These are phyloP conservation scores for Moniliella sp. DNA, from an alignment of 1,284 basidiomycete species.

Conservation along the genomic window DNA sequence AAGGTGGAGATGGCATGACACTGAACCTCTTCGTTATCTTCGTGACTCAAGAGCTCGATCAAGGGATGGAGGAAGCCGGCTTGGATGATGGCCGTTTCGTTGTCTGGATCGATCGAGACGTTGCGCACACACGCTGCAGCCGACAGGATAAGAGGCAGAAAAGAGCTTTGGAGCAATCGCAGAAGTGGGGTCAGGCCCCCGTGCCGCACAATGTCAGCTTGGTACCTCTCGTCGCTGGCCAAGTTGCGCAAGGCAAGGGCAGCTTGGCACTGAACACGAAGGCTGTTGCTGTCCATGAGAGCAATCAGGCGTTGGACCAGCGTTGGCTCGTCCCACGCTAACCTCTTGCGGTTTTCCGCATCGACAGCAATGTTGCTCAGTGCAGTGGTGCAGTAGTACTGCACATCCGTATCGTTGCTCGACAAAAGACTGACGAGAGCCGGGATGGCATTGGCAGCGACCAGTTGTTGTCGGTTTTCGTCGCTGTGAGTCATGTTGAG, in stretches of 20 bases:
- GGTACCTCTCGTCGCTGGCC: constrained; percentile 96
- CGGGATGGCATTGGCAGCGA: constrained; percentile 92
- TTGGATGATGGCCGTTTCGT: constrained; percentile 98
- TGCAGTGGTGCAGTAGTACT: constrained; percentile 98
- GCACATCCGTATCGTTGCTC: constrained; percentile 92
- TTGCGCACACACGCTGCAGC: constrained; percentile 96
- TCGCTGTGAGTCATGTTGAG: constrained; percentile 84
- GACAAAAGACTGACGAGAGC: constrained; percentile 84
- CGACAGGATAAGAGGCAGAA: constrained; percentile 87
- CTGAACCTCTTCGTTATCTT: constrained; percentile 96
- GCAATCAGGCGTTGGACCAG: constrained; percentile 80
- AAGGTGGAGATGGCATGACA: constrained; percentile 98
- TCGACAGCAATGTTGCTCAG: constrained; percentile 73
- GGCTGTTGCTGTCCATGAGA: constrained; percentile 85
- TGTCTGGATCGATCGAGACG: constrained; percentile 88
- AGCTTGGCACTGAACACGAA: constrained; percentile 97
- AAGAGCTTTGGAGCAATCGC: constrained; percentile 82
- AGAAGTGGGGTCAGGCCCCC: constrained; percentile 78
- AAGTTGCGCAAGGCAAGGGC: constrained; percentile 87
- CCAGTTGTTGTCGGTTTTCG: constrained; percentile 96
- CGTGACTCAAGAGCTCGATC: constrained; percentile 86
- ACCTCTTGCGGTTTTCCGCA: constrained; percentile 62
- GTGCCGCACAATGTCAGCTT: constrained; percentile 89
- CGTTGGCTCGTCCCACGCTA: constrained; percentile 81
- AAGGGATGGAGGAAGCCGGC: constrained; percentile 86